Base-by-base conservation (phyloP, 768 basidiomycete species). In the Asterophora parasitica region DNA sequence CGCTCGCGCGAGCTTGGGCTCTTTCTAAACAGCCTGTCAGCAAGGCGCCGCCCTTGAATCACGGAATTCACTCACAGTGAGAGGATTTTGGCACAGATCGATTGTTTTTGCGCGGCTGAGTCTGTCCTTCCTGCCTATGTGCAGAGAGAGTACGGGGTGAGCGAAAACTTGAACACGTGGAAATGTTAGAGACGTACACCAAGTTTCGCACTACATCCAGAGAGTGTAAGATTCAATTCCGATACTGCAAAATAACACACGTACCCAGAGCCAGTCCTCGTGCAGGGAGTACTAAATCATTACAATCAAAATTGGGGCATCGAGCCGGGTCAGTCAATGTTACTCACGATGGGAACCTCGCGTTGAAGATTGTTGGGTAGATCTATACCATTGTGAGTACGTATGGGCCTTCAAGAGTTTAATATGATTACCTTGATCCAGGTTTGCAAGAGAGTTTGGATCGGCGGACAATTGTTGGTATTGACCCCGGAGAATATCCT, bases 211-310 rank as follows among this genome's bases (percentile, higher is more conserved):
- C 90, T 92, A 42, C 46, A 56, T 23, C 6, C 23, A 50, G 9
- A 15, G 43, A 8, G 20, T 33, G 30, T 19, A 19, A 32, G 11
- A 30, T 15, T 20, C 33, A 34, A 17, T 15, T 5, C 5, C 23
- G 27, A 3, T 37, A 3, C 46, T 34, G 4, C 37, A 42, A 32
- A 23, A 42, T 7, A 19, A 20, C 20, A 44, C 12, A 64, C 74
- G 44, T 63, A 91, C 89, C 95, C 96, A 99, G 57, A 98, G 69
- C 96, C 96, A 99, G 58, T 92, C 88, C 65, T 92, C 88, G 50
- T 81, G 80, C 12, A 98, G 71, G 0, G 96, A 92, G 66, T 79
- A 87, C 91, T 94, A 52, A n/a, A 28, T 49, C 4, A 46, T 48
- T 10, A 42, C 6, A 46, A 9, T 48, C 30, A 31, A 31, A 31